phyloP scores from a whole-genome alignment of 1,284 basidiomycete species.

The Entoloma clypeatum region DNA sequence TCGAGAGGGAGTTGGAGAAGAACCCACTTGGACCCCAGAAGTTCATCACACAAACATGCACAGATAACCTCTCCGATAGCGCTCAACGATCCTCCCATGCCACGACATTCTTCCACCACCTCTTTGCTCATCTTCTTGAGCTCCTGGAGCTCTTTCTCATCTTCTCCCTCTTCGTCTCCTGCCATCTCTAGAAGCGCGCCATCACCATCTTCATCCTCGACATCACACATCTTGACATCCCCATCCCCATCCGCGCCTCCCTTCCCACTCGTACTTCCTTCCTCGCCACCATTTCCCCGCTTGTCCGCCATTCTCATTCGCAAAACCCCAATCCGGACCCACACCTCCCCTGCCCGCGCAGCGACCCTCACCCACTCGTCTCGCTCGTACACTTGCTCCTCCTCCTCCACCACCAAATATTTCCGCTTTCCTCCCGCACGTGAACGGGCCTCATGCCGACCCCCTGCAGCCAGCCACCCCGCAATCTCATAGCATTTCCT shows the following conservation, averaged over 20 bases:
- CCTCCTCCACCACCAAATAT: no score
- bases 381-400: constrained; percentile 57
- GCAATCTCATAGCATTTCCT: constrained; percentile 60
- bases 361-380: constrained; percentile 57
- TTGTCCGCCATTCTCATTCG: no score
- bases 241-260: no score
- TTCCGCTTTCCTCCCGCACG: constrained; percentile 26
- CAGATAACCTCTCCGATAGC: constrained; percentile 53
- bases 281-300: neutral
- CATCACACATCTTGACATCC: constrained; percentile 20
- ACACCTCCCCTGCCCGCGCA: no score
- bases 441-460: constrained; percentile 2
- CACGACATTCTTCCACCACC: constrained; percentile 43
- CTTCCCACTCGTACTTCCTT: no score
- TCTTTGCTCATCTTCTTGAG: constrained; percentile 32
- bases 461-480: constrained; percentile 31
- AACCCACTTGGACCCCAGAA: constrained; percentile 57
- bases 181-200: no score
- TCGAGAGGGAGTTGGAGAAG: constrained; percentile 12
- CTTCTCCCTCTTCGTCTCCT: constrained; percentile 2
- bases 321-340: no score
- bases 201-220: constrained; percentile 12
- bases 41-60: constrained; percentile 52
- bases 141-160: constrained; percentile 27
- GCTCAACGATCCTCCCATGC: constrained; percentile 51